Evolutionary conservation across 2,329 filamentous ascomycete genomes (phyloP).

Genomic region (Rhinocladiella mackenziei): DNA sequence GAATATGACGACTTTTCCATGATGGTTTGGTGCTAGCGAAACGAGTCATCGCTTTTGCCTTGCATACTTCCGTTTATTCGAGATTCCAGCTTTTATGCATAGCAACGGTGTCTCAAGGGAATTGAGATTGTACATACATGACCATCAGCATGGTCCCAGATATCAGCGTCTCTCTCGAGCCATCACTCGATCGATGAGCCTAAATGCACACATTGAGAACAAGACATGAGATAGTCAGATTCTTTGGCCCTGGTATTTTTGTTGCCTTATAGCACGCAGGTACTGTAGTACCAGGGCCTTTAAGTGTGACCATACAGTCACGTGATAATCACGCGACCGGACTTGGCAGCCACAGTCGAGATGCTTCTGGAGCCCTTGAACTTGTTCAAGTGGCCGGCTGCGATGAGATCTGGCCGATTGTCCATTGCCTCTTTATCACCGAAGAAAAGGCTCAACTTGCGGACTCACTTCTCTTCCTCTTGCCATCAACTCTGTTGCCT

Average conservation of each 20-base stretch:
- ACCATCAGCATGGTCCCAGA: constrained; percentile 23
- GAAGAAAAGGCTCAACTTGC: neutral
- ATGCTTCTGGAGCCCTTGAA: constrained; percentile 5
- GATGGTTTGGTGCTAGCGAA: constrained; percentile 9
- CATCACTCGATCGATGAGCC: constrained; percentile 14
- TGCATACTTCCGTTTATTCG: constrained; percentile 2
- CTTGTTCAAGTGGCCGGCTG: neutral
- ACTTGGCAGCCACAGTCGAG: no score
- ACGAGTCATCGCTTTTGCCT: constrained; percentile 5
- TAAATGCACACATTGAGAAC: no score
- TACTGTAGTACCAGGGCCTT: no score
- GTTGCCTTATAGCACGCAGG: no score
- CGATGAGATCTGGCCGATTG: neutral
- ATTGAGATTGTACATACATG: constrained; percentile 22
- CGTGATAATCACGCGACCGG: constrained; percentile 1
- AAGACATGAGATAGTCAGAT: no score
- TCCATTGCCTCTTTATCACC: neutral
- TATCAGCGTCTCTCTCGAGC: constrained; percentile 11
- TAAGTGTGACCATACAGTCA: no score
- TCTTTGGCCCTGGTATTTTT: no score
- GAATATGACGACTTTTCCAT: constrained; percentile 20
- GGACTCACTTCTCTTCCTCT: neutral
- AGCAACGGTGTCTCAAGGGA: constrained; percentile 12
- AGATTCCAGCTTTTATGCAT: constrained; percentile 15
- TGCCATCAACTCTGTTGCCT: no score